Percentiles rank a stretch among this genome's conserved stretches.
These are phyloP conservation scores for Plantago lanceolata DNA, from an alignment of 305 asterid species.

Conservation along the genomic window DNA sequence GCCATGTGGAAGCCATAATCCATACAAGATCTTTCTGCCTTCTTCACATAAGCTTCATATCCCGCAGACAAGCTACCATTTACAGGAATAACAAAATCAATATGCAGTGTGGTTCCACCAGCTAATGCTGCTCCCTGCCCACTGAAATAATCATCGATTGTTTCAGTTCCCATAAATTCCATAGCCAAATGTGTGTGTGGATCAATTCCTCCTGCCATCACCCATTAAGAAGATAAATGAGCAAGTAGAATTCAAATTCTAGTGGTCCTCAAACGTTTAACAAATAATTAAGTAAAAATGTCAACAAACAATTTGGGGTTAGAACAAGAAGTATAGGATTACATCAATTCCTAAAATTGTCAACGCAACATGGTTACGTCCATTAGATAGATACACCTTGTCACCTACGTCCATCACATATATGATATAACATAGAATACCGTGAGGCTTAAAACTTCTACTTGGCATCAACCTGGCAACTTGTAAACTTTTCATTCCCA, in stretches of 20 bases:
- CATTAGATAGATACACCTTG: too few species aligned
- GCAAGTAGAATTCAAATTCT: constrained; percentile 1
- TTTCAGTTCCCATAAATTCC: constrained; percentile 91
- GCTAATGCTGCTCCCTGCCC: constrained; percentile 99
- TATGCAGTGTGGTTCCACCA: constrained; percentile 98
- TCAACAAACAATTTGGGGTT: too few species aligned
- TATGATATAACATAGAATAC: too few species aligned
- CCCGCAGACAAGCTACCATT: constrained; percentile 88
- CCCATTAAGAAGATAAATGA: constrained; percentile 19
- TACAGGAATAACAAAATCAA: constrained; percentile 88
- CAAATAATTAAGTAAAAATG: neutral
- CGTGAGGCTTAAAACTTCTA: too few species aligned
- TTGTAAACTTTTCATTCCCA: too few species aligned
- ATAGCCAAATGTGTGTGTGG: constrained; percentile 97
- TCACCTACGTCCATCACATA: too few species aligned
- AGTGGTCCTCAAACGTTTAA: neutral
- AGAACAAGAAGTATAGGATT: too few species aligned
- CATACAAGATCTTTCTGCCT: constrained; percentile 78
- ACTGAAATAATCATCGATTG: constrained; percentile 82
- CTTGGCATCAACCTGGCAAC: too few species aligned
- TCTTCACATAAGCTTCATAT: constrained; percentile 62
- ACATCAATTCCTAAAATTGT: too few species aligned
- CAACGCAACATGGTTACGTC: too few species aligned
- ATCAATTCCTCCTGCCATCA: constrained; percentile 85
- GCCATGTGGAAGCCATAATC: constrained; percentile 99